phyloP scores from a whole-genome alignment of 2,329 filamentous ascomycete genomes.

The Grosmannia huntii region DNA sequence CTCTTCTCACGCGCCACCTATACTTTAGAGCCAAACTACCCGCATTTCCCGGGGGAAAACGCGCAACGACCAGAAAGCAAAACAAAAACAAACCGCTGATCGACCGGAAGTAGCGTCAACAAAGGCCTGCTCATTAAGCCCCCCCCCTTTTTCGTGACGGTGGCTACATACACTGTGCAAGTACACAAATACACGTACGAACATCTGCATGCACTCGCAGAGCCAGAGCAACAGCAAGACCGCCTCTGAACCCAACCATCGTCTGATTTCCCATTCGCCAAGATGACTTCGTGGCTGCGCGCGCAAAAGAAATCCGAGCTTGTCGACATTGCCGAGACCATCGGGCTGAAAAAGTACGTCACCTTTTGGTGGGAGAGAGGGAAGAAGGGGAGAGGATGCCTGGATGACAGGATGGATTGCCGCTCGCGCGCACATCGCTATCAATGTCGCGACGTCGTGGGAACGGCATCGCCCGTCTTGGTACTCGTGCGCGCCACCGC shows the following conservation, averaged over 20 bases:
- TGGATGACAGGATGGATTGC: too few relatives aligned
- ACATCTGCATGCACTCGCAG: too few relatives aligned
- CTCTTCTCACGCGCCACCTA: neutral
- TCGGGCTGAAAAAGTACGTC: conserved; percentile 58
- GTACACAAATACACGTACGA: neutral
- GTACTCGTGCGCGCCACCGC: neutral
- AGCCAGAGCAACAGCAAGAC: too few relatives aligned
- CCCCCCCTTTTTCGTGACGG: neutral
- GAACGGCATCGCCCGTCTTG: too few relatives aligned
- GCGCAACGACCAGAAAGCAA: neutral
- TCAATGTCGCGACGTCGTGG: too few relatives aligned
- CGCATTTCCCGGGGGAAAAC: neutral
- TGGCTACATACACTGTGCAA: neutral
- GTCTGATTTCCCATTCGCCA: neutral
- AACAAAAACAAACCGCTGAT: neutral
- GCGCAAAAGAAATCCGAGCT: conserved; percentile 75
- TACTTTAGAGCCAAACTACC: neutral
- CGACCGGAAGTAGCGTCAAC: neutral
- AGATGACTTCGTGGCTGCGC: conserved; percentile 51
- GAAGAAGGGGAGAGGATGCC: too few relatives aligned
- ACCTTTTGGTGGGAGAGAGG: neutral
- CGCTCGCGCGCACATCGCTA: neutral
- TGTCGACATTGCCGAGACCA: conserved; percentile 55
- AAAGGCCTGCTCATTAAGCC: neutral
- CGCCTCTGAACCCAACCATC: neutral